phyloP scores from a whole-genome alignment of 116 monocot genomes.

The Dioscorea cayenensis region DNA sequence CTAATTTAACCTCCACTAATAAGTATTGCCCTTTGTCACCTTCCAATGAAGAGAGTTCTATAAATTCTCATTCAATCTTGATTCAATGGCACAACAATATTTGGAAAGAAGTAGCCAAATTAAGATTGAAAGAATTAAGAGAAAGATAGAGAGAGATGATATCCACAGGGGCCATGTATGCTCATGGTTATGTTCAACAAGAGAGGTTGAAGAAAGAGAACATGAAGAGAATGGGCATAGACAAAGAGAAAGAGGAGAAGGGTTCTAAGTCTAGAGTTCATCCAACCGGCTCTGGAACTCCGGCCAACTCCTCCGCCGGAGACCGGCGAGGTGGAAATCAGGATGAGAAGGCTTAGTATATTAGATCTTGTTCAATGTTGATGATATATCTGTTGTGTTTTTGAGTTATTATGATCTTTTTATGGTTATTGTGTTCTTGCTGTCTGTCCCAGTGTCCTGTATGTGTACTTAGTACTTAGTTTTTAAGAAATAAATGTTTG shows the following conservation, averaged over 20 bases:
- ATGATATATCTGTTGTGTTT: too few relatives aligned
- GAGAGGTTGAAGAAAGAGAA: neutral
- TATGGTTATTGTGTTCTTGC: too few relatives aligned
- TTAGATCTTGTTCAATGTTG: too few relatives aligned
- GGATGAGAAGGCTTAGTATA: too few relatives aligned
- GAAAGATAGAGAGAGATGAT: neutral
- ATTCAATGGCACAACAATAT: neutral
- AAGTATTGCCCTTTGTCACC: neutral
- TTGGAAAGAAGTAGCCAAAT: neutral
- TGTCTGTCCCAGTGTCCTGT: too few relatives aligned
- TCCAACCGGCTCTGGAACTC: neutral
- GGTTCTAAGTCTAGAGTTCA: neutral
- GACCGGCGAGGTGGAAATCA: neutral
- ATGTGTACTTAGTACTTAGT: too few relatives aligned
- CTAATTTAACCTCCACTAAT: neutral
- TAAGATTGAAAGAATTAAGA: neutral
- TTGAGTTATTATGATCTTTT: too few relatives aligned
- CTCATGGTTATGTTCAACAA: neutral
- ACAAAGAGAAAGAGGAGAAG: neutral
- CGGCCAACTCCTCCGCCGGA: neutral
- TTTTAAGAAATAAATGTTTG: too few relatives aligned
- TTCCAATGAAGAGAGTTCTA: neutral
- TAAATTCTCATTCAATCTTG: neutral
- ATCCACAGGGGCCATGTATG: conserved; percentile 1
- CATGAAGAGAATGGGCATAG: neutral